Evolutionary conservation across 768 basidiomycete species (phyloP).

Genomic region (Kockovaella imperatae): DNA sequence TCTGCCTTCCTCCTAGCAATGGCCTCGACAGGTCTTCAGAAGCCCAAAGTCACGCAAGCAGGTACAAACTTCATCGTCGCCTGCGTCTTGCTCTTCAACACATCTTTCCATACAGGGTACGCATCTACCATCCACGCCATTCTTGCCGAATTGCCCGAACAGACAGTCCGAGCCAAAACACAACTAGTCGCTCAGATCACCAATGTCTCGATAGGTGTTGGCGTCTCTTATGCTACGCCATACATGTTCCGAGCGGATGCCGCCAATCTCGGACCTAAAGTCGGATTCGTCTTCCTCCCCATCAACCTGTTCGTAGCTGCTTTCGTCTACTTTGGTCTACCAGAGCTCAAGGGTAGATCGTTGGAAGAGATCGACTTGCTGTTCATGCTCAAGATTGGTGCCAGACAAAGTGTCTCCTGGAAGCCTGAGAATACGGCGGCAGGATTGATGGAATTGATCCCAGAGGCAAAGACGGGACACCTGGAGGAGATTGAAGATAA

Average conservation of each 20-base stretch:
- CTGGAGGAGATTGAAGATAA: too few species aligned
- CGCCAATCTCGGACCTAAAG: conserved; percentile 38
- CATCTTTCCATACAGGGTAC: background rate
- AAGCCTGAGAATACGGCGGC: background rate
- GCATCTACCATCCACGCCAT: background rate
- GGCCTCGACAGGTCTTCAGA: background rate
- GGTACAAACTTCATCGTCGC: background rate
- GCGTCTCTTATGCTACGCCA: conserved; percentile 11
- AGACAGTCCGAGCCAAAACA: background rate
- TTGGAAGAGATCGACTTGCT: conserved; percentile 34
- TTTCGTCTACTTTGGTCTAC: conserved; percentile 40
- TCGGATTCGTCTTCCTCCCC: conserved; percentile 29
- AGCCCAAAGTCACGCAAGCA: background rate
- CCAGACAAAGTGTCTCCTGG: background rate
- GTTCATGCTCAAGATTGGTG: background rate
- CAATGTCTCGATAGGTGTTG: background rate
- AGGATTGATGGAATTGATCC: background rate
- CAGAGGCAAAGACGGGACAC: background rate
- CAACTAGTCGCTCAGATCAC: background rate
- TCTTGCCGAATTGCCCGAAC: background rate
- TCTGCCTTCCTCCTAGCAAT: background rate
- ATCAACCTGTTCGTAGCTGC: background rate
- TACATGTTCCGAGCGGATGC: conserved; percentile 37
- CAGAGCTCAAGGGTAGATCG: conserved; percentile 37
- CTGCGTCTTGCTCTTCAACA: background rate